Base-by-base conservation (phyloP, 192 early-diverging fungal genomes). In the Backusella westeae region DNA sequence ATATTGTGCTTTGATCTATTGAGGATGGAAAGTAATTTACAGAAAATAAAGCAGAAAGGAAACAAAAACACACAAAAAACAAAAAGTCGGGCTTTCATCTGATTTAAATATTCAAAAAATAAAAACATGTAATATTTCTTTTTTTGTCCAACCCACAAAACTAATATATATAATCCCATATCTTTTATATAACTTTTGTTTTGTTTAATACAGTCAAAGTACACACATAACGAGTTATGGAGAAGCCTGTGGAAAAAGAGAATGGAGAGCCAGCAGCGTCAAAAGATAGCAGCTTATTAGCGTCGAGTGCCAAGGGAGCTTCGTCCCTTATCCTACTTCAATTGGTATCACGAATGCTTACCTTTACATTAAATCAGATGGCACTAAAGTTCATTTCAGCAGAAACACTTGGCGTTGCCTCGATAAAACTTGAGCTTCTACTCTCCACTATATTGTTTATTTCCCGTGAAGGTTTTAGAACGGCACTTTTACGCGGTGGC, bases 391-490 rank as follows among this genome's bases (percentile, higher is more conserved):
- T 88, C 68, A 90, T 93, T 9, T 87, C 91, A 10, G 87, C 91
- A 14, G 80, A 88, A 32, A 91, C 93, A 10, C 88, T 98, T 53
- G 96, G 97, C 0, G 87, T 96, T 8, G 95, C 94, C 0, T 90
- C 91, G 1, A 92, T 95, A 12, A 85, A 93, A 42, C 83, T 98
- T 34, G 96, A 99, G 83, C 87, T 99, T 15, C 79, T 97, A 17
- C 86, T 94, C 9, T 90, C 94, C n/a, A 96, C 96, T 0, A 91
- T 98, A 26, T 81, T 98, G 42, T 98, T 99, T 85, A 83, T 99
- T 14, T 96, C 96, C 1, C 84, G 98, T 34, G 94, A 95, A 74
- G 91, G 91, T 36, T 89, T 93, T 56, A 86, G 94, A 36, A 90
- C 85, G 79, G 94, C 91, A 0, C 81, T 94, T 8, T 78, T 96